Conservation (phyloP, 108 stramenopile genomes). For the Discostella stelligeroides region DNA sequence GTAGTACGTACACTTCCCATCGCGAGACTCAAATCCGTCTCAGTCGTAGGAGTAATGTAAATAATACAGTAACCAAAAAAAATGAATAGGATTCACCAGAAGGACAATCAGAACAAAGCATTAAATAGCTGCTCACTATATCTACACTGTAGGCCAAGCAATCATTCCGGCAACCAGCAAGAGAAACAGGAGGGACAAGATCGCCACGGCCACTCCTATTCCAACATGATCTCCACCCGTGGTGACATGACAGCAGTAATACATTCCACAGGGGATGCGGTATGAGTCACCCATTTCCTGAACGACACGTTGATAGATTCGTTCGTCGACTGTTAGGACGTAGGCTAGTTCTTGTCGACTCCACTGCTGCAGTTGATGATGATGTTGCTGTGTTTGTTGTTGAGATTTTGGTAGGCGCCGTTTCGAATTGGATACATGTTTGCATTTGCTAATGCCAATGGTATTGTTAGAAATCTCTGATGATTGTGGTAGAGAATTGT, state of each 20-base stretch:
- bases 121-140: no score
- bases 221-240: slow-evolving; percentile 59
- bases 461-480: no score
- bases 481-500: no score
- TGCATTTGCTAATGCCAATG: no score
- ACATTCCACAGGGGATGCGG: slow-evolving; percentile 59
- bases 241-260: slow-evolving; percentile 74
- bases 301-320: slow-evolving; percentile 56
- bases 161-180: slow-evolving; percentile 40
- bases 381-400: background rate
- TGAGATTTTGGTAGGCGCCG: no score
- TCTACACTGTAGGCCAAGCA: slow-evolving; percentile 28
- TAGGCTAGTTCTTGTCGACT: slow-evolving; percentile 44
- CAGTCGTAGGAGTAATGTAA: no score
- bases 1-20: no score
- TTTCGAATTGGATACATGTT: no score
- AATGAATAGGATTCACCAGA: no score
- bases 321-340: slow-evolving; percentile 58
- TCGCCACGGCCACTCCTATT: slow-evolving; percentile 55
- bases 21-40: no score
- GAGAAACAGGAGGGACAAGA: slow-evolving; percentile 30
- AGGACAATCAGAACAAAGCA: no score
- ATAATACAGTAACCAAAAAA: no score
- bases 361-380: background rate
- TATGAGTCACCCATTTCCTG: slow-evolving; percentile 54